A percentile compares a stretch with the other conserved stretches of the same genome.
These are phyloP conservation scores for Arthrobotrys sphaeroides DNA, from an alignment of 2,329 filamentous ascomycete species.

Conservation along the genomic window DNA sequence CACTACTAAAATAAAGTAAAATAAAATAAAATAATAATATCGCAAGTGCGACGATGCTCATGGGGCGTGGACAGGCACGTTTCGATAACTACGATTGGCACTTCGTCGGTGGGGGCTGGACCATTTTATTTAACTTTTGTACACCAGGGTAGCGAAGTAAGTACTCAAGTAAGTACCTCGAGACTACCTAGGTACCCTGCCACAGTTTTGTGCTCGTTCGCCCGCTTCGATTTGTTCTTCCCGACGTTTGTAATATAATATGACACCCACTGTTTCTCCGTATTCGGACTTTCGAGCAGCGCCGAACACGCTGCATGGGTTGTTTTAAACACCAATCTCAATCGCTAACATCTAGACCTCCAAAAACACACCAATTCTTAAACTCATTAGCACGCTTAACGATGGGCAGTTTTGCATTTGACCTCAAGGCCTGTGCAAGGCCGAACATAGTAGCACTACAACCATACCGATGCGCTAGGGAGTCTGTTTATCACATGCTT, in stretches of 20 bases:
- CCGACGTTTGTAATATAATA: background rate
- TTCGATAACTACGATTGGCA: too few relatives aligned
- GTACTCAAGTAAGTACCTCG: too few relatives aligned
- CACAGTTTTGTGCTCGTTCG: background rate
- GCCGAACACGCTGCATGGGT: slow-evolving; percentile 28
- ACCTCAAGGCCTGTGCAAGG: slow-evolving; percentile 77
- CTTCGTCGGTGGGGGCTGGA: too few relatives aligned
- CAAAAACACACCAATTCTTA: background rate
- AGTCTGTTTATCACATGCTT: slow-evolving; percentile 67
- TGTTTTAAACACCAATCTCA: background rate
- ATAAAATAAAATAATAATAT: too few relatives aligned
- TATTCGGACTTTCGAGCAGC: slow-evolving; percentile 6
- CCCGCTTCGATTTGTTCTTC: background rate
- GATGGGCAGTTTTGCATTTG: slow-evolving; percentile 66
- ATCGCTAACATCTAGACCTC: background rate
- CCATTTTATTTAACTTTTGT: background rate
- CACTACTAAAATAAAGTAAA: too few relatives aligned
- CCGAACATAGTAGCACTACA: slow-evolving; percentile 79
- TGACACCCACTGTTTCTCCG: slow-evolving; percentile 15
- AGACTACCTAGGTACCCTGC: too few relatives aligned
- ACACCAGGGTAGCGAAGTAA: background rate
- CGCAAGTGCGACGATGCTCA: too few relatives aligned
- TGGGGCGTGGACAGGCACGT: too few relatives aligned
- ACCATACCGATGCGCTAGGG: slow-evolving; percentile 82
- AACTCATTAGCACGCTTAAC: background rate